Conservation (phyloP, 306 rosid species). For the Vachellia pachyceras region DNA sequence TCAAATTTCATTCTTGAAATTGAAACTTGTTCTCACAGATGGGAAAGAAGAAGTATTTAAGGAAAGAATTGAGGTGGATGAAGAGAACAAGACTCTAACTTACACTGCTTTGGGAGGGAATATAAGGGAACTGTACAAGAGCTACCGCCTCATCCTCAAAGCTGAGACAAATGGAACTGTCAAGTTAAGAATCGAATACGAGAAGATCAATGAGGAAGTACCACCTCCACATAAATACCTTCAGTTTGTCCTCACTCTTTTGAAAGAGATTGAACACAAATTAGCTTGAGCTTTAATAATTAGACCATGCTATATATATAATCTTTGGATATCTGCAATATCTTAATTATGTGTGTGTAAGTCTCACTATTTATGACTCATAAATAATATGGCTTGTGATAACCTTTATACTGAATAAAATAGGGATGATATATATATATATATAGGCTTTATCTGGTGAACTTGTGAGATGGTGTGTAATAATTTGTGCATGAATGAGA, state of each 20-base stretch:
- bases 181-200: constrained; percentile 3
- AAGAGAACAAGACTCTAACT: background rate
- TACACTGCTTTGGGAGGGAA: background rate
- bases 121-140: background rate
- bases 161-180: background rate
- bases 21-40: background rate
- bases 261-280: background rate
- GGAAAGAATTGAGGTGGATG: constrained; percentile 21
- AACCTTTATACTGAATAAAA: background rate
- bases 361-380: background rate
- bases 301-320: background rate
- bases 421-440: background rate
- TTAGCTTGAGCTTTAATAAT: background rate
- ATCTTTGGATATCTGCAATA: background rate
- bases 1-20: background rate
- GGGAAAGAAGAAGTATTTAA: background rate
- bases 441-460: background rate
- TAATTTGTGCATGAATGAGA: background rate
- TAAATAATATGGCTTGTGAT: background rate
- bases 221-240: constrained; percentile 17
- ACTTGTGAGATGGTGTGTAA: background rate
- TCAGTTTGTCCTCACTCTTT: background rate
- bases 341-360: too few relatives aligned
- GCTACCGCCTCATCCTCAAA: background rate
- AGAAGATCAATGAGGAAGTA: background rate